Evolutionary conservation across 2,329 filamentous ascomycete species (phyloP).

Genomic region (Triangularia setosa): DNA sequence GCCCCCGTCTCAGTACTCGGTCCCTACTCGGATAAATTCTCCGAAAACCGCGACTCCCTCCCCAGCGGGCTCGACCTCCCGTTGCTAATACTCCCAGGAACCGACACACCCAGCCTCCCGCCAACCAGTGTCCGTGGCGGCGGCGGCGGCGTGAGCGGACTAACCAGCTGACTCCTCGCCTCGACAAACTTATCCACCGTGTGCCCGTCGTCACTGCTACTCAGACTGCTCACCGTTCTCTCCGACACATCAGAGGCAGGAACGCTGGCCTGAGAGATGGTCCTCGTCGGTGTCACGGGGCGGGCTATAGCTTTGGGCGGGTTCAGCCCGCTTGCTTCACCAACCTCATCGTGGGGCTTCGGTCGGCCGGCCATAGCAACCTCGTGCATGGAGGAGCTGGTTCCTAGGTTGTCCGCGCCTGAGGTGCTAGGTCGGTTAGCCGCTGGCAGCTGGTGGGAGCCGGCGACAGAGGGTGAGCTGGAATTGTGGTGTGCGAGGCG

Average conservation of each 20-base stretch:
- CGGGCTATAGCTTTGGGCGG: not conserved
- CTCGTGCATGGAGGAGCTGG: slow-evolving; percentile 29
- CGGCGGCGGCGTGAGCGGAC: slow-evolving; percentile 15
- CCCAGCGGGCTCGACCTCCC: slow-evolving; percentile 36
- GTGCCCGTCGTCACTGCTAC: slow-evolving; percentile 11
- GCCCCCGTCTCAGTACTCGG: too few species aligned
- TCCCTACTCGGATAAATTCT: slow-evolving; percentile 38
- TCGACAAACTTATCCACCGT: slow-evolving; percentile 21
- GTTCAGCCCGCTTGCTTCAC: not conserved
- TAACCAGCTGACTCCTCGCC: slow-evolving; percentile 28
- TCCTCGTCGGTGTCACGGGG: not conserved
- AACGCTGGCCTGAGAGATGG: slow-evolving; percentile 6
- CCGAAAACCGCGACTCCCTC: slow-evolving; percentile 48
- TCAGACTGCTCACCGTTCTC: slow-evolving; percentile 22
- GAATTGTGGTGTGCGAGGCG: not conserved
- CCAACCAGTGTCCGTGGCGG: slow-evolving; percentile 10
- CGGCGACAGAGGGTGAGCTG: not conserved
- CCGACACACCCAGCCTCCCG: not conserved
- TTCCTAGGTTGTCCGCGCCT: not conserved
- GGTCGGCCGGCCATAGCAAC: slow-evolving; percentile 31
- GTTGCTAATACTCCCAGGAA: not conserved
- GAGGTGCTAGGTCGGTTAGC: slow-evolving; percentile 13
- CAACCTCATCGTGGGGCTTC: slow-evolving; percentile 17
- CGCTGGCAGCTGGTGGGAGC: not conserved
- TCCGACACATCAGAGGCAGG: slow-evolving; percentile 1